These are phyloP conservation scores for Hypomyces perniciosus DNA, from an alignment of 2,329 filamentous ascomycete genomes.

Conservation along the genomic window DNA sequence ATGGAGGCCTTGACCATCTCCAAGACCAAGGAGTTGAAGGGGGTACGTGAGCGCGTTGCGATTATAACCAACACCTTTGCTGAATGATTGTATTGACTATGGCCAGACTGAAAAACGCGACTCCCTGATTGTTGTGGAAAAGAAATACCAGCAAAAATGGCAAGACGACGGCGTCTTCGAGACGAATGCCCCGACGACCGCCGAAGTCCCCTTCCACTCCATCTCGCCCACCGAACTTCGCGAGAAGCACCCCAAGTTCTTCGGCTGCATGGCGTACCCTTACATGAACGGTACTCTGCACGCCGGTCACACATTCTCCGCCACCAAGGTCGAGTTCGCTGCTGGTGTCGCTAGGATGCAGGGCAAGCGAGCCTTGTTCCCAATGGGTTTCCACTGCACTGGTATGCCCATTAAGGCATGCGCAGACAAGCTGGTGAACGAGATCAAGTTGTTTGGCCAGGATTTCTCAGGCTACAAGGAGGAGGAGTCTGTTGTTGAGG, in stretches of 20 bases:
- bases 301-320: slow-evolving; percentile 87
- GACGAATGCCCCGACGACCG: slow-evolving; percentile 71
- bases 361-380: slow-evolving; percentile 81
- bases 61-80: neutral
- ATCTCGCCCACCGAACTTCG: slow-evolving; percentile 70
- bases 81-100: neutral
- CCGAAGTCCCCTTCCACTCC: slow-evolving; percentile 70
- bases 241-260: slow-evolving; percentile 83
- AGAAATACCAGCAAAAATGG: slow-evolving; percentile 78
- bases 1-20: slow-evolving; percentile 47
- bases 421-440: slow-evolving; percentile 87
- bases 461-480: slow-evolving; percentile 75
- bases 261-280: slow-evolving; percentile 51
- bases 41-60: slow-evolving; percentile 33
- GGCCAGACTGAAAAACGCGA: slow-evolving; percentile 78
- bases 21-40: slow-evolving; percentile 57
- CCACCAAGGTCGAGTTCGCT: slow-evolving; percentile 88
- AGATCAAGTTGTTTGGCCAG: slow-evolving; percentile 82
- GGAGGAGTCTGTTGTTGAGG: slow-evolving; percentile 48
- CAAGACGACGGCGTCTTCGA: slow-evolving; percentile 61
- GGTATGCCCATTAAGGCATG: slow-evolving; percentile 98
- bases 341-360: slow-evolving; percentile 84
- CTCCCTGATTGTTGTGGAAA: slow-evolving; percentile 73
- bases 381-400: slow-evolving; percentile 86
- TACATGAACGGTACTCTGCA: slow-evolving; percentile 89